These are phyloP conservation scores for Deinandra increscens DNA, from an alignment of 129 eudicot species.

Conservation along the genomic window DNA sequence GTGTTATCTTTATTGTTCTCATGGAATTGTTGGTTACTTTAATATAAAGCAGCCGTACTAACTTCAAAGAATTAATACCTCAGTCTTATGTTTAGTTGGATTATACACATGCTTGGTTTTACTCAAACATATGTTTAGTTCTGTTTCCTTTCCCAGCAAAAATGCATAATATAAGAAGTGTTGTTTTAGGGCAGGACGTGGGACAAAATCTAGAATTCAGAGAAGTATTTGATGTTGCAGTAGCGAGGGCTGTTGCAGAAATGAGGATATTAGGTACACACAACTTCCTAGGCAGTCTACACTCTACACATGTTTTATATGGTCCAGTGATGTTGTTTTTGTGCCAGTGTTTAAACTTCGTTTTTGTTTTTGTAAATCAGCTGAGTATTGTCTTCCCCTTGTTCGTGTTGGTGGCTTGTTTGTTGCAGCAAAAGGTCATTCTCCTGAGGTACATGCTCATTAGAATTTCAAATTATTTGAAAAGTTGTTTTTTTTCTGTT, in stretches of 20 bases:
- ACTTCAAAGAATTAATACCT: background rate
- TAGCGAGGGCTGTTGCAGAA: slow-evolving; percentile 98
- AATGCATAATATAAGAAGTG: slow-evolving; percentile 29
- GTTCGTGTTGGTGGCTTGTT: slow-evolving; percentile 95
- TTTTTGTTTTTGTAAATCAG: slow-evolving; percentile 40
- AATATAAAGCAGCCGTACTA: slow-evolving; percentile 3
- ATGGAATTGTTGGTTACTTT: background rate
- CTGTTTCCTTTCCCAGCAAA: background rate
- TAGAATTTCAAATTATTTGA: slow-evolving; percentile 15
- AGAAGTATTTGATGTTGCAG: slow-evolving; percentile 86
- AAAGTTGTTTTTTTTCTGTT: background rate
- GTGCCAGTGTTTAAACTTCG: slow-evolving; percentile 5
- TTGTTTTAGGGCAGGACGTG: slow-evolving; percentile 63
- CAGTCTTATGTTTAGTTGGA: slow-evolving; percentile 11
- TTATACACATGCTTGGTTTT: background rate
- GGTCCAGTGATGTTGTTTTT: background rate
- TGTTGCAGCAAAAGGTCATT: slow-evolving; percentile 97
- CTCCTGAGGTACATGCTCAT: slow-evolving; percentile 65
- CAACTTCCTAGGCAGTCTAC: background rate
- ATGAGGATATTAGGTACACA: slow-evolving; percentile 77
- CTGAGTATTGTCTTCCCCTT: slow-evolving; percentile 94
- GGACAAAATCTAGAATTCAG: slow-evolving; percentile 71
- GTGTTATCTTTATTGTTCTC: background rate
- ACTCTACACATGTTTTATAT: background rate
- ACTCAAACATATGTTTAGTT: slow-evolving; percentile 13